Percentiles rank a stretch among this genome's conserved stretches.
phyloP scores from a whole-genome alignment of 2,329 filamentous ascomycete species.

The Colletotrichum chrysophilum region DNA sequence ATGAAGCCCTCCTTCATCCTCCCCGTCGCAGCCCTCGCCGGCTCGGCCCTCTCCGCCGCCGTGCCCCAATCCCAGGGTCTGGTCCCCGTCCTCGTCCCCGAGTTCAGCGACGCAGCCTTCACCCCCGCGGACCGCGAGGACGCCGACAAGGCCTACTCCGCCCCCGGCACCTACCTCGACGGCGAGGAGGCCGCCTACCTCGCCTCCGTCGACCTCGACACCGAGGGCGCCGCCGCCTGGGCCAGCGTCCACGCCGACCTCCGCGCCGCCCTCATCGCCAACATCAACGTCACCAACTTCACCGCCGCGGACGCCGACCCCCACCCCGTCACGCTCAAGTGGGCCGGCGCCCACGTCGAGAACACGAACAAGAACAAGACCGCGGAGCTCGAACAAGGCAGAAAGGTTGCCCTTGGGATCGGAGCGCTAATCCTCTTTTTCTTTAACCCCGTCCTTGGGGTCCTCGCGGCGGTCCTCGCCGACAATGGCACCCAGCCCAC shows the following conservation, averaged over 20 bases:
- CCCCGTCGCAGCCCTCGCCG: background rate
- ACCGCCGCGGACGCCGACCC: background rate
- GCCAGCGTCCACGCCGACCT: background rate
- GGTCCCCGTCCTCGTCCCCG: background rate
- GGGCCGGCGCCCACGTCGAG: background rate
- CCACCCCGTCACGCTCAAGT: background rate
- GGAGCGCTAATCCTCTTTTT: too few relatives aligned
- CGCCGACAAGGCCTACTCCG: background rate
- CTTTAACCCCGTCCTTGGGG: too few relatives aligned
- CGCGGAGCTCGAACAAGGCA: background rate
- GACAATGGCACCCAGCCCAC: background rate
- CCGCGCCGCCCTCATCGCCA: background rate
- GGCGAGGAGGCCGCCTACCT: background rate
- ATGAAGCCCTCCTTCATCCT: constrained; percentile 7
- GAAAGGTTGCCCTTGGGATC: too few relatives aligned
- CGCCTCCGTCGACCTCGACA: background rate
- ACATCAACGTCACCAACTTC: background rate
- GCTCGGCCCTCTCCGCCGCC: background rate
- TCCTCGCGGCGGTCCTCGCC: too few relatives aligned
- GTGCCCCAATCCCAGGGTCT: background rate
- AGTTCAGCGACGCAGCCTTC: background rate
- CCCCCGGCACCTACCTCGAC: background rate
- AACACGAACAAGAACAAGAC: background rate
- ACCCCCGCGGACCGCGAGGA: background rate
- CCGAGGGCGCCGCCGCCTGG: background rate